Base-by-base conservation (phyloP, 2,329 filamentous ascomycete genomes). In the Onygena corvina region DNA sequence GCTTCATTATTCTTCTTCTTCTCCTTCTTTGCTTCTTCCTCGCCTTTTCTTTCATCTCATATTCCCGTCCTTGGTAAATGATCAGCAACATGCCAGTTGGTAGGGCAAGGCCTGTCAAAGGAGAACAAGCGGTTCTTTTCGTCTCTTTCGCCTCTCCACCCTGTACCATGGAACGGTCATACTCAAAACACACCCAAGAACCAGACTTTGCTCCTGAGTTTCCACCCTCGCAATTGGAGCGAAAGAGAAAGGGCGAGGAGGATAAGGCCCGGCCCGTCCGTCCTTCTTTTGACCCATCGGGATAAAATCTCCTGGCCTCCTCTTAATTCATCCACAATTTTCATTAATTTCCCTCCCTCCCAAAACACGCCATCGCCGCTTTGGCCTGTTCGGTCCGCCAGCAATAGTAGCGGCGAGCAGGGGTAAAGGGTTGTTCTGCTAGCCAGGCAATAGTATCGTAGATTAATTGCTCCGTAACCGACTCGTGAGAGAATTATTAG, bases 401-500 rank as follows among this genome's bases (percentile, higher is more conserved):
- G 14, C 30, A 33, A 33, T 33, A 33, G 30, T n/a, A n/a, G 9
- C 11, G 30, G 30, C 11, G 35, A 21, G 18, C 14, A 16, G 16
- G 16, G 16, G 14, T 36, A 36, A 18, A 18, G n/a, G n/a, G n/a
- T n/a, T n/a, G n/a, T n/a, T n/a, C n/a, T n/a, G n/a, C n/a, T n/a
- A n/a, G n/a, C 9, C 16, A 23, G 18, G 4, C 18, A 25, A 40
- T 40, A 40, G 35, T 23, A 20, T 23, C 20, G 11, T 40, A 21
- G 35, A 40, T 40, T 40, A 40, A 40, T 40, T 40, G 35, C 35
- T 40, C 35, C 35, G 35, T 40, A 11, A 21, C n/a, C n/a, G n/a
- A n/a, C n/a, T n/a, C n/a, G n/a, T n/a, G n/a, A n/a, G n/a, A n/a
- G n/a, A n/a, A n/a, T n/a, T n/a, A n/a, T n/a, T n/a, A n/a, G n/a